These are phyloP conservation scores for Lathyrus aphaca DNA, from an alignment of 306 rosid genomes.

Conservation along the genomic window DNA sequence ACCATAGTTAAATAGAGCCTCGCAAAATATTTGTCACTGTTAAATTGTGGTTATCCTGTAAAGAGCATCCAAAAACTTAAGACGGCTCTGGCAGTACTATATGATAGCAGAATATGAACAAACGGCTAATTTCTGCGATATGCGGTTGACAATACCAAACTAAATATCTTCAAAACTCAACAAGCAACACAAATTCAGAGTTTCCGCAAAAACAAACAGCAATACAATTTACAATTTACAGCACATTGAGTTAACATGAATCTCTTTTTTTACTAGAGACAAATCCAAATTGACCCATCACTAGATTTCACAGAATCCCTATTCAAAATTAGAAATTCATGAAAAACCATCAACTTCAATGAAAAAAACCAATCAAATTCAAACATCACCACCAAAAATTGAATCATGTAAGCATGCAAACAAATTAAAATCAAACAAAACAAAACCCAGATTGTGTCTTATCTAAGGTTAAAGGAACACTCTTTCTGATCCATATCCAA, in stretches of 20 bases:
- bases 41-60: too few species aligned
- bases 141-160: neutral
- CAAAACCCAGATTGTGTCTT: slow-evolving; percentile 29
- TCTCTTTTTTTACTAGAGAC: slow-evolving; percentile 18
- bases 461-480: slow-evolving; percentile 44
- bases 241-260: slow-evolving; percentile 20
- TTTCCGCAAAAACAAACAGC: slow-evolving; percentile 24
- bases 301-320: slow-evolving; percentile 40
- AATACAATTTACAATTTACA: slow-evolving; percentile 37
- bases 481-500: slow-evolving; percentile 24
- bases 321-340: slow-evolving; percentile 27
- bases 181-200: slow-evolving; percentile 29
- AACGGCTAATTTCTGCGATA: neutral
- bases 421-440: slow-evolving; percentile 4
- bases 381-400: slow-evolving; percentile 7
- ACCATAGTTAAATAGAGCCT: neutral
- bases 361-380: slow-evolving; percentile 34
- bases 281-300: slow-evolving; percentile 41
- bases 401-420: slow-evolving; percentile 44
- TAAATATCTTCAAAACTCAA: slow-evolving; percentile 36
- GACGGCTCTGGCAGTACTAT: too few species aligned
- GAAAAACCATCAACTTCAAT: slow-evolving; percentile 33
- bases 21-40: too few species aligned
- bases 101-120: neutral
- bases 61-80: too few species aligned